Conservation (phyloP, 2,329 filamentous ascomycete genomes). For the Emergomyces orientalis region DNA sequence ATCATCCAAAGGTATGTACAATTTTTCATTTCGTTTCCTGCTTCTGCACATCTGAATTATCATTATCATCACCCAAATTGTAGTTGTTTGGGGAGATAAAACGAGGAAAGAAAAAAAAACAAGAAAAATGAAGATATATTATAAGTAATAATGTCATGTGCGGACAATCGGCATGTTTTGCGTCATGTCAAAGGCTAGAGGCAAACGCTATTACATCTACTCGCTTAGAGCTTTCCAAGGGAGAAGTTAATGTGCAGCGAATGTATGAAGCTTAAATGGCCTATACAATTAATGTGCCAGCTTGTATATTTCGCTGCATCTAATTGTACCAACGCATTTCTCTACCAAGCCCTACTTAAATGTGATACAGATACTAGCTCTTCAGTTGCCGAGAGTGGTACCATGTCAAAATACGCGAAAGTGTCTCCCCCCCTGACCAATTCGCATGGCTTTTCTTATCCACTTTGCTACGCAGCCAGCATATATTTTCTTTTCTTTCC, state of each 20-base stretch:
- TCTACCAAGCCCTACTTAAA: background rate
- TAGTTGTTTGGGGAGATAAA: constrained; percentile 25
- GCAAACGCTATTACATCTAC: constrained; percentile 20
- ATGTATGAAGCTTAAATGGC: constrained; percentile 10
- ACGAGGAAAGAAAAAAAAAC: background rate
- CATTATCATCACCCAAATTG: constrained; percentile 21
- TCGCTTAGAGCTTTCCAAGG: background rate
- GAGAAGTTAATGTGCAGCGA: constrained; percentile 5
- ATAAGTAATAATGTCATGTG: constrained; percentile 28
- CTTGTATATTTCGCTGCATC: constrained; percentile 5
- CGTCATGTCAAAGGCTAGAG: constrained; percentile 20
- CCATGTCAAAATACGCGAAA: background rate
- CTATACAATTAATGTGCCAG: constrained; percentile 2
- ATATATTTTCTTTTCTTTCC: background rate
- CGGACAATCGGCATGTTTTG: constrained; percentile 18
- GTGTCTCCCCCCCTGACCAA: background rate
- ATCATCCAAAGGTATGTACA: constrained; percentile 43
- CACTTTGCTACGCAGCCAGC: background rate
- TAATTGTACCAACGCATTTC: constrained; percentile 4
- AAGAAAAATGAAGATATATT: constrained; percentile 25
- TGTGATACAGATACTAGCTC: background rate
- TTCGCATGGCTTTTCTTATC: background rate
- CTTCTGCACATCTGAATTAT: constrained; percentile 13
- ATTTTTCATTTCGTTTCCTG: constrained; percentile 12
- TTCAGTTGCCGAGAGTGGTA: background rate